Base-by-base conservation (phyloP, 2,329 filamentous ascomycete genomes). In the Penicillium frequentans region DNA sequence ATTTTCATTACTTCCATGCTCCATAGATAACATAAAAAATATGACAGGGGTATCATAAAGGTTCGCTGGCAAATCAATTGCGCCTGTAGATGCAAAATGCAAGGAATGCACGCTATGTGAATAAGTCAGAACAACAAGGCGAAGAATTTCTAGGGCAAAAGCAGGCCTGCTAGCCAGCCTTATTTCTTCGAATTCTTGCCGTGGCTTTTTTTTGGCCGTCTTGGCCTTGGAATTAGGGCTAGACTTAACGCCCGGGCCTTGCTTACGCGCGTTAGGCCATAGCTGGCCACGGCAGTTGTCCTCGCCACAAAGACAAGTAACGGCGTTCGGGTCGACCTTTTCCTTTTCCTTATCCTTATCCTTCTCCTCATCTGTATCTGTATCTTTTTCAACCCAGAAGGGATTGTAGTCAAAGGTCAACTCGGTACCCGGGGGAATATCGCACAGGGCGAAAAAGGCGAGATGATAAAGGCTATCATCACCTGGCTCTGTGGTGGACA, bases 391-490 rank as follows among this genome's bases (percentile, higher is more conserved):
- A 29, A 29, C 66, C 55, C 65, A 68, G 16, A 56, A 54, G 0
- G 76, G 75, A 13, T 77, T 75, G 55, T 82, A 82, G 46, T 81
- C 78, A 26, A 82, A 81, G 0, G 77, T 80, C 0, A 82, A 59
- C 52, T 82, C 79, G 0, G 70, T 77, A 1, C 69, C 69, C 0
- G 74, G 68, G 0, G 70, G 67, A 16, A 82, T 79, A 14, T 77
- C 72, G 2, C 69, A 68, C 1, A 75, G 60, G 0, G 79, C 74
- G 39, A 81, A 82, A 56, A 81, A 81, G 0, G 79, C 79, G 1
- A 81, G 66, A 29, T 78, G 70, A 50, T 81, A 81, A 2, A 81
- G 66, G 0, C 70, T 67, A 0, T 69, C 56, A 33, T 80, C 78
- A 1, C 64, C 71, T 21, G 78, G 73, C 29, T 61, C 56, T 1